Base-by-base conservation (phyloP, 306 rosid species). In the Urtica urens region DNA sequence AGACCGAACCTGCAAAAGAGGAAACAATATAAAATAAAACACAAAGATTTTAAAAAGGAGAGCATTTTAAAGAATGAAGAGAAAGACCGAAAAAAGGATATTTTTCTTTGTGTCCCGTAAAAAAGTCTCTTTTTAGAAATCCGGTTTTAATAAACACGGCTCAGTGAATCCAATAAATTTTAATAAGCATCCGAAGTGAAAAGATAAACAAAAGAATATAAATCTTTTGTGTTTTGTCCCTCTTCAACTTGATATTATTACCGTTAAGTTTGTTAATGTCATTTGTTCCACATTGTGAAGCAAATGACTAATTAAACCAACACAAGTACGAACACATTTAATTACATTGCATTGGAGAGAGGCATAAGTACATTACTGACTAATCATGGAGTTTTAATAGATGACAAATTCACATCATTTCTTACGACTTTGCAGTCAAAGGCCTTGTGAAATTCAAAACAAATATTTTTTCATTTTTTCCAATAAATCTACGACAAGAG, bases 81-180 rank as follows among this genome's bases (percentile, higher is more conserved):
- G 50, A 57, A 34, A 31, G 38, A 49, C 15, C 34, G 23, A 41
- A 70, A 81, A 82, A 65, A 81, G 83, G 77, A 65, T 80, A 66
- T 75, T 72, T 72, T n/a, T n/a, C 67, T 72, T 74, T 80, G 94
- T 75, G 92, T 71, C 72, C 56, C 64, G 10, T 58, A 75, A n/a
- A n/a, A n/a, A 85, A 80, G 83, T 75, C 46, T 68, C 87, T 73
- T 85, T n/a, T 81, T 63, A 35, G 71, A 58, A 65, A 51, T 53
- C 49, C 41, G n/a, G 65, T 61, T 49, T 59, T 50, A 56, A 63
- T 38, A n/a, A n/a, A 75, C 78, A 75, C 30, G 46, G 12, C 49
- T 67, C 49, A 60, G 53, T 80, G 95, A 85, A 85, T 80, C 95
- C 95, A 75, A 85, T 78, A 62, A 80, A 56, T 29, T 0, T 13